Evolutionary conservation across 345 rosid species (phyloP).

Genomic region (Pistacia integerrima): DNA sequence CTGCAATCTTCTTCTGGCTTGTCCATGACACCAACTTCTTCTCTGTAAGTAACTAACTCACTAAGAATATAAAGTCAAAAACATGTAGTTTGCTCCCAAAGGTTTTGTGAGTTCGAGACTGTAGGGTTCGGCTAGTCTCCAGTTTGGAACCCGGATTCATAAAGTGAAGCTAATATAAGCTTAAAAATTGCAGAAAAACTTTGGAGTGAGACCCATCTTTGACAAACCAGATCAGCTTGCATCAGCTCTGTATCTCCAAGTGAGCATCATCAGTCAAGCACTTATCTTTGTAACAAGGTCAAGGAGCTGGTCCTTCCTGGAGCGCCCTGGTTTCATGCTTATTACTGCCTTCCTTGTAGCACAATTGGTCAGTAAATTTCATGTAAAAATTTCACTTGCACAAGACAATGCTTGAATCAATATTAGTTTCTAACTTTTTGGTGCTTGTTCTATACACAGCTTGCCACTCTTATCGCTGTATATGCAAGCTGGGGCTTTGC

Average conservation of each 20-base stretch:
- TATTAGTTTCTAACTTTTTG: background rate
- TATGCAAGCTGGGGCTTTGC: slow-evolving; percentile 72
- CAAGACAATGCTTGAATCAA: background rate
- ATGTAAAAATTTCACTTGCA: background rate
- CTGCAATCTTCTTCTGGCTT: slow-evolving; percentile 68
- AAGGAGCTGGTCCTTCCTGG: slow-evolving; percentile 75
- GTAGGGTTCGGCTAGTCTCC: too few relatives aligned
- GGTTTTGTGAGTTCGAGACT: too few relatives aligned
- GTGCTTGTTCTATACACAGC: slow-evolving; percentile 36
- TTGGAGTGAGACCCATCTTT: slow-evolving; percentile 52
- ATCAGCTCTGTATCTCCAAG: slow-evolving; percentile 85
- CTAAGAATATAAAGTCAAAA: too few relatives aligned
- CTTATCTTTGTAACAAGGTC: slow-evolving; percentile 86
- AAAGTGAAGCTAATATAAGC: too few relatives aligned
- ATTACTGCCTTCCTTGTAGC: slow-evolving; percentile 59
- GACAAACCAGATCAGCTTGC: slow-evolving; percentile 48
- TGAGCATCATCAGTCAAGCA: slow-evolving; percentile 86
- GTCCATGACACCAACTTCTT: slow-evolving; percentile 61
- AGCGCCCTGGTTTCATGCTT: slow-evolving; percentile 67
- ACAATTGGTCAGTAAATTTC: slow-evolving; percentile 50
- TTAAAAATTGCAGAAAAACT: slow-evolving; percentile 37
- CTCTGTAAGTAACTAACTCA: slow-evolving; percentile 44
- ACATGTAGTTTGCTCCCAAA: too few relatives aligned
- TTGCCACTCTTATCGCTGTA: slow-evolving; percentile 67
- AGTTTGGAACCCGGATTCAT: too few relatives aligned